Evolutionary conservation across 2,329 filamentous ascomycete species (phyloP), one percentile per base, ranked within the genome.

Genomic region (Esteya vermicola): DNA sequence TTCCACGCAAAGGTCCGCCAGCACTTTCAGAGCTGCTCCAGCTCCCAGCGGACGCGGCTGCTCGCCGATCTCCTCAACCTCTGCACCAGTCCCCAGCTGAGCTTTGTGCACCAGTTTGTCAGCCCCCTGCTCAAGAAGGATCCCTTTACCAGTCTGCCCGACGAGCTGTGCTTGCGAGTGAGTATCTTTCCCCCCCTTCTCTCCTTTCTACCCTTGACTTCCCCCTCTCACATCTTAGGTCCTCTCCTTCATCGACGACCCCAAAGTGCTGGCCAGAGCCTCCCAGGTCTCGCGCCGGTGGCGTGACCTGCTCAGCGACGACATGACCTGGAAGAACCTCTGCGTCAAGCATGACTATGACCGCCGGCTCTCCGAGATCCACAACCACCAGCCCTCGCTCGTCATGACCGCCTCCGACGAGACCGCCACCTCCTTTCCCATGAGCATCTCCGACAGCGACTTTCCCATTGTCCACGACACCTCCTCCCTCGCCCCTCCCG

Each of bases 271-370:
- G 35, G 89, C 88, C 30, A 75, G 91, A 55, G 84, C 91, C 39
- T 94, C 89, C 6, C 89, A 96, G 57, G 91, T 98, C n/a, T 98
- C 91, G 40, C 78, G 78, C 48, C 75, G 88, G 57, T 98, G 91
- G 91, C 75, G 85, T 47, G 88, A 95, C 58, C 70, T 98, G 8
- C 70, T 98, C 37, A 89, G 82, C 54, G 91, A 98, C 57, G 91
- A 98, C 58, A 88, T 95, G 62, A 93, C 91, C 1, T 98, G 91
- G 91, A 95, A 94, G 64, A 85, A 91, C 45, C 70, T 98, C 18
- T 96, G 89, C 57, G 85, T 93, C 48, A 95, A 94, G 61, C 89
- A 94, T 57, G 86, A 91, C 45, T 98, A 94, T 58, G 76, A 60
- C 58, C 67, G 72, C 33, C 65, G 68, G 43, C 56, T 74, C 39